A percentile compares a stretch with the other conserved stretches of the same genome.
Conservation (phyloP, 2,329 filamentous ascomycete species). For the Sordariomycetes sp. region DNA sequence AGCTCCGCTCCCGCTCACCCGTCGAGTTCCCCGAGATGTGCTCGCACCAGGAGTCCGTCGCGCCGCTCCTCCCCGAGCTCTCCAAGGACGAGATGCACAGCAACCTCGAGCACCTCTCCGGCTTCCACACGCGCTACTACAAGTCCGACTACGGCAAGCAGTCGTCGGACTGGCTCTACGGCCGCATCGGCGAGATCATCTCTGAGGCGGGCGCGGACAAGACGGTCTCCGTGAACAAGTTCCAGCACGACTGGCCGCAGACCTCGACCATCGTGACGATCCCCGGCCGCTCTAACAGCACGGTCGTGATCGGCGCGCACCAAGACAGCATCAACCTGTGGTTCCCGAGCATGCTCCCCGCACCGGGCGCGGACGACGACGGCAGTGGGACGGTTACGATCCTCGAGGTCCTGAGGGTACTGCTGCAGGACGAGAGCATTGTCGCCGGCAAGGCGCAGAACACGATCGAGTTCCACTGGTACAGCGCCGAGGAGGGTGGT, state of each 20-base stretch:
- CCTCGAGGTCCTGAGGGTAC: slow-evolving; percentile 75
- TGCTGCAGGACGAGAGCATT: slow-evolving; percentile 64
- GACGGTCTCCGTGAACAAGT: slow-evolving; percentile 59
- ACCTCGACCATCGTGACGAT: slow-evolving; percentile 86
- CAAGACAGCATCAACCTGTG: slow-evolving; percentile 95
- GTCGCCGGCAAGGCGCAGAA: slow-evolving; percentile 63
- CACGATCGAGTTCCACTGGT: slow-evolving; percentile 96
- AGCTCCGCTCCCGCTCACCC: slow-evolving; percentile 16
- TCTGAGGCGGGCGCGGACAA: slow-evolving; percentile 58
- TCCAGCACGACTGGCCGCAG: slow-evolving; percentile 80
- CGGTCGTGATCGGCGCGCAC: slow-evolving; percentile 84
- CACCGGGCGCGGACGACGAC: slow-evolving; percentile 92
- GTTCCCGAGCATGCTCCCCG: slow-evolving; percentile 70
- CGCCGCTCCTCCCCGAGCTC: slow-evolving; percentile 56
- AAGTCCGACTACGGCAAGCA: slow-evolving; percentile 68
- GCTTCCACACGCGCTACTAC: slow-evolving; percentile 76
- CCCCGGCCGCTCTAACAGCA: slow-evolving; percentile 70
- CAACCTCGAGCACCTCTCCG: slow-evolving; percentile 68
- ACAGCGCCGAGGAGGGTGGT: slow-evolving; percentile 81
- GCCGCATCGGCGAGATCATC: slow-evolving; percentile 63
- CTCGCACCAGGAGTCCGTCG: slow-evolving; percentile 53
- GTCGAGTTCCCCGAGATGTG: slow-evolving; percentile 59
- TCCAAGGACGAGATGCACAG: slow-evolving; percentile 65
- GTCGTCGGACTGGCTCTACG: slow-evolving; percentile 79
- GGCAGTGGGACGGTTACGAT: slow-evolving; percentile 91